Evolutionary conservation across 1,284 basidiomycete species (phyloP).

Genomic region (Flammula alnicola): DNA sequence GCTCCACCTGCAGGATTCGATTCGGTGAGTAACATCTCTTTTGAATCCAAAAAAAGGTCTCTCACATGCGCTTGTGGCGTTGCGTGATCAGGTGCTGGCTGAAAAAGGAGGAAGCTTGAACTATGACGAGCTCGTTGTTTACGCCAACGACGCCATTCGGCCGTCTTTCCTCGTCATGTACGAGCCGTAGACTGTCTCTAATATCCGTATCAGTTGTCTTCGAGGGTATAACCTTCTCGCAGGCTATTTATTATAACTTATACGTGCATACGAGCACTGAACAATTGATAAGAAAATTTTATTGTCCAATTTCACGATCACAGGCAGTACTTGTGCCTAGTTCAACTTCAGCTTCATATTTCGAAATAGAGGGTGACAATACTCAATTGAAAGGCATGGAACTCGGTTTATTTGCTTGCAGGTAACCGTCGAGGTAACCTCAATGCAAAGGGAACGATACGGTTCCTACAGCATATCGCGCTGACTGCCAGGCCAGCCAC

Average conservation of each 20-base stretch:
- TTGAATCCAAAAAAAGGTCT: neutral
- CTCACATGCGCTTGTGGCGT: slow-evolving; percentile 6
- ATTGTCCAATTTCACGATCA: no score
- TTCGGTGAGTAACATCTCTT: slow-evolving; percentile 45
- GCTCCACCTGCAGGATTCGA: slow-evolving; percentile 65
- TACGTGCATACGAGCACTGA: no score
- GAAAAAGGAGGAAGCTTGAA: slow-evolving; percentile 64
- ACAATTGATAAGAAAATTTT: no score
- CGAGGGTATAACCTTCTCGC: neutral
- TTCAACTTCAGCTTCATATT: neutral
- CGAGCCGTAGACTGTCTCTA: slow-evolving; percentile 40
- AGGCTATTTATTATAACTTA: slow-evolving; percentile 9
- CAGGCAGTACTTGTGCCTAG: neutral
- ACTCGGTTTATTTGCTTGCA: no score
- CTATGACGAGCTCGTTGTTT: slow-evolving; percentile 70
- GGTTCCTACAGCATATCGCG: slow-evolving; percentile 35
- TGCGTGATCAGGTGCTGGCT: slow-evolving; percentile 52
- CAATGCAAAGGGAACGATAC: slow-evolving; percentile 20
- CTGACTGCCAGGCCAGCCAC: slow-evolving; percentile 56
- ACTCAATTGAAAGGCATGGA: neutral
- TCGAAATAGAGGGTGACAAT: neutral
- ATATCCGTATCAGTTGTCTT: neutral
- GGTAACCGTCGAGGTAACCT: neutral
- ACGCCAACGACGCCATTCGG: slow-evolving; percentile 66
- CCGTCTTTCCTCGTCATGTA: slow-evolving; percentile 69